Evolutionary conservation across 2,329 filamentous ascomycete species (phyloP), one percentile per base, ranked within the genome.

Genomic region (Camillea tinctor): DNA sequence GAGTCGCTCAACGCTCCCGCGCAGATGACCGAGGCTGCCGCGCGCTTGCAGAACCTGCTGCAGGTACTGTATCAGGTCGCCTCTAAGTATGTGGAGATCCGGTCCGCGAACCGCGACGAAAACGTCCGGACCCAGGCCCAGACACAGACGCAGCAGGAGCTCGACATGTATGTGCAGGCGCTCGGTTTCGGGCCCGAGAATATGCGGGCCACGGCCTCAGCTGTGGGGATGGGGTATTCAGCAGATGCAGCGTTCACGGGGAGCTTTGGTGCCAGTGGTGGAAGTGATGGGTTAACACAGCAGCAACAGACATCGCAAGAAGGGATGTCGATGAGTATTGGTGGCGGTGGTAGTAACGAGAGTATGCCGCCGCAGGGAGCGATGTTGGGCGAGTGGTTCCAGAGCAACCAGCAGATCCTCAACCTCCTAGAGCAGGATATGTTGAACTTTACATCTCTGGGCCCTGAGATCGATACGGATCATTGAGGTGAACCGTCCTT

Each of bases 311-410:
- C 6, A 30, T 13, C 6, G 6, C 26, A 30, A 65, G 65, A 60
- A 62, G 26, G 59, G 54, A 44, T 69, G 58, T 58, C 22, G 61
- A 50, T 56, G 50, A n/a, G n/a, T n/a, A n/a, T n/a, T n/a, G 17
- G 59, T 64, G 54, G 55, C 5, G 66, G 64, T 4, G 75, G 66
- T 44, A 63, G 71, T 24, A 61, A 67, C 15, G 58, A 44, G 8
- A 60, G 17, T 52, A 54, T 15, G 59, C 63, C n/a, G 52, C 61
- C 69, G 59, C 70, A 76, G 60, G 71, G 75, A 22, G 74, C 80
- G 30, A 81, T 86, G 52, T 73, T 89, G 60, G 83, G 84, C 1
- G 86, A 88, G 62, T 89, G 87, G 87, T 89, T 88, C 65, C 85
- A 84, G 3, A 85, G 86, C 1, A 89, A 85, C 60, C 80, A 82